phyloP scores from a whole-genome alignment of 2,329 filamentous ascomycete species.

The Xylariaceae sp. region DNA sequence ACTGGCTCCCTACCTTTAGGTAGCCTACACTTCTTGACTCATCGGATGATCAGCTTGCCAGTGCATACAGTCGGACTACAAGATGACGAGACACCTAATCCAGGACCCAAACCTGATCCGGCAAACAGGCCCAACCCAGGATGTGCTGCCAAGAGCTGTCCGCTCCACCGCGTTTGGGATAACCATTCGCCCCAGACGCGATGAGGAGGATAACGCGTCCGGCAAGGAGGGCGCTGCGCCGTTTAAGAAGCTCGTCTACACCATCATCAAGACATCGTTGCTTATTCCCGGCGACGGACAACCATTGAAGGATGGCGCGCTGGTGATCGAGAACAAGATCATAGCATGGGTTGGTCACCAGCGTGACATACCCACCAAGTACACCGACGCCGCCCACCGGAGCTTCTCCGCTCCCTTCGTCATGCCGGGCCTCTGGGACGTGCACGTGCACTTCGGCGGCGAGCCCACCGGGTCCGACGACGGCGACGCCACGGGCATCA shows the following conservation, averaged over 20 bases:
- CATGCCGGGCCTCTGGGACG: slow-evolving; percentile 35
- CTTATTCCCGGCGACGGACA: slow-evolving; percentile 36
- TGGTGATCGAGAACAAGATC: slow-evolving; percentile 33
- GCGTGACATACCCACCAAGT: slow-evolving; percentile 25
- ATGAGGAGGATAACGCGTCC: background rate
- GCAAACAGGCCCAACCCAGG: too few relatives aligned
- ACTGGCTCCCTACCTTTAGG: too few relatives aligned
- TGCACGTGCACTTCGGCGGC: slow-evolving; percentile 30
- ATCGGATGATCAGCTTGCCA: too few relatives aligned
- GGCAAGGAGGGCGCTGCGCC: background rate
- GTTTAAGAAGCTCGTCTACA: slow-evolving; percentile 30
- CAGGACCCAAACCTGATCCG: too few relatives aligned
- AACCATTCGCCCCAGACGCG: background rate
- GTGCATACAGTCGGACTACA: too few relatives aligned
- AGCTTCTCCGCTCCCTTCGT: slow-evolving; percentile 26
- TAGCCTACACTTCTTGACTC: too few relatives aligned
- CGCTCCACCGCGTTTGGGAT: background rate
- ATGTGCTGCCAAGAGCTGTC: too few relatives aligned
- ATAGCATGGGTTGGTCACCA: slow-evolving; percentile 36
- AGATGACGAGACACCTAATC: background rate
- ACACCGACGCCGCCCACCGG: slow-evolving; percentile 25
- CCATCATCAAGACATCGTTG: slow-evolving; percentile 30
- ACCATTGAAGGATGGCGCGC: slow-evolving; percentile 29
- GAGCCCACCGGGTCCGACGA: slow-evolving; percentile 16
- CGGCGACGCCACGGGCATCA: slow-evolving; percentile 15